A percentile compares a stretch with the other conserved stretches of the same genome.
These are phyloP conservation scores for Phragmites australis DNA, from an alignment of 176 grass and related monocot species.

Conservation along the genomic window DNA sequence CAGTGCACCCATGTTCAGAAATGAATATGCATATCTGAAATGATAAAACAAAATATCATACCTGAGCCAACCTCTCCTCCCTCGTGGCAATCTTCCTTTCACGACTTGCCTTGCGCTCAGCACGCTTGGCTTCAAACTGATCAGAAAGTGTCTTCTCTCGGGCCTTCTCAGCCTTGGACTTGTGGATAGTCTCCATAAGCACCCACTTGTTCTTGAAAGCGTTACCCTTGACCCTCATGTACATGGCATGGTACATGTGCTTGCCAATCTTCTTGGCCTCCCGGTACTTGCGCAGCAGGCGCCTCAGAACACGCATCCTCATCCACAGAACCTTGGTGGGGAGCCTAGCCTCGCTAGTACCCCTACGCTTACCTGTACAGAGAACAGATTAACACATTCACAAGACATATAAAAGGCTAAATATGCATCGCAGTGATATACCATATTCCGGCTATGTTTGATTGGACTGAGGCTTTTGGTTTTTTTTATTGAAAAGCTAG, in stretches of 20 bases:
- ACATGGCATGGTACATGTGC: not conserved
- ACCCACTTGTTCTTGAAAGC: conserved; percentile 7
- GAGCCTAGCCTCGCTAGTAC: conserved; percentile 15
- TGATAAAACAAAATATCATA: not conserved
- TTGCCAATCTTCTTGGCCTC: not conserved
- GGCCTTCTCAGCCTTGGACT: not conserved
- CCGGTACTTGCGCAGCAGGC: not conserved
- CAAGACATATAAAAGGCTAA: not conserved
- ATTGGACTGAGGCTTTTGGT: too few species aligned
- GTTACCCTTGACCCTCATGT: not conserved
- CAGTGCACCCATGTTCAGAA: too few species aligned
- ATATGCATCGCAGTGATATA: not conserved
- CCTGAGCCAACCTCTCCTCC: conserved; percentile 55
- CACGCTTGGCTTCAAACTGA: conserved; percentile 46
- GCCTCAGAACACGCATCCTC: not conserved
- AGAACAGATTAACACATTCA: not conserved
- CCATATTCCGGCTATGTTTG: too few species aligned
- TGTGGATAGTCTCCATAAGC: conserved; percentile 16
- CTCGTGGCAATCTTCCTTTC: conserved; percentile 46
- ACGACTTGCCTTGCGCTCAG: conserved; percentile 43
- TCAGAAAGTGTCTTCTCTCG: conserved; percentile 5
- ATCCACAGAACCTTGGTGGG: too few species aligned
- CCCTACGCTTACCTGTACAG: not conserved
- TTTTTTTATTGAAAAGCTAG: too few species aligned
- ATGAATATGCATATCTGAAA: not conserved